phyloP scores from a whole-genome alignment of 345 rosid species.

The Gossypium turneri region DNA sequence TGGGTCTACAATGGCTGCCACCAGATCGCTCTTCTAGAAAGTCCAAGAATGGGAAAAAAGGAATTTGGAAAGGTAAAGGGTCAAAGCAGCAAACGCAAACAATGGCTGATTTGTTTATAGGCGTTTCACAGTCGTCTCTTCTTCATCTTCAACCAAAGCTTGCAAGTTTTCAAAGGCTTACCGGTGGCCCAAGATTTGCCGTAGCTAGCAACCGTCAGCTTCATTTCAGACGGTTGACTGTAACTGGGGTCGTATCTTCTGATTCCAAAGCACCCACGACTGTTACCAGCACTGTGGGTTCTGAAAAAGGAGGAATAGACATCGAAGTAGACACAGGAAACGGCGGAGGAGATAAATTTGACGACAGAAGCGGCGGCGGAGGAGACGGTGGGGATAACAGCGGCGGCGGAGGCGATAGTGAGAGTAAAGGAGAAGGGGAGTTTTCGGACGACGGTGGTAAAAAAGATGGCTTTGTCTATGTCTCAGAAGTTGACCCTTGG shows the following conservation, averaged over 20 bases:
- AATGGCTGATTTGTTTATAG: conserved; percentile 32
- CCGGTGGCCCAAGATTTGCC: not conserved
- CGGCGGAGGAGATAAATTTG: conserved; percentile 13
- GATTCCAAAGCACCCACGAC: conserved; percentile 27
- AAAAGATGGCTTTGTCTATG: conserved; percentile 44
- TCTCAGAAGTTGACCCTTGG: conserved; percentile 44
- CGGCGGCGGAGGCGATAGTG: conserved; percentile 6
- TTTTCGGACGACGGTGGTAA: conserved; percentile 1
- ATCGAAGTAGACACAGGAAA: conserved; percentile 17
- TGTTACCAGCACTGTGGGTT: conserved; percentile 20
- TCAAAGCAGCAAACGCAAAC: not conserved
- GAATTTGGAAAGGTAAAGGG: not conserved
- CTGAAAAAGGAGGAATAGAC: conserved; percentile 23
- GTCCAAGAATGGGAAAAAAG: not conserved
- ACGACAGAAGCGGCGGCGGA: conserved; percentile 5
- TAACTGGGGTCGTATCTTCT: conserved; percentile 24
- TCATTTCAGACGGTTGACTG: conserved; percentile 12
- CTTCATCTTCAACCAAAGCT: conserved; percentile 27
- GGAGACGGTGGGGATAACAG: conserved; percentile 7
- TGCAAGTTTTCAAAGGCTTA: conserved; percentile 8
- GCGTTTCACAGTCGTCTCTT: conserved; percentile 36
- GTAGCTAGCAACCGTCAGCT: not conserved
- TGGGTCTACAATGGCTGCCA: not conserved
- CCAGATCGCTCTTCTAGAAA: not conserved
- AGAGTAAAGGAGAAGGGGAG: conserved; percentile 6